Evolutionary conservation across 345 rosid species (phyloP).

Genomic region (Citrus unshiu): DNA sequence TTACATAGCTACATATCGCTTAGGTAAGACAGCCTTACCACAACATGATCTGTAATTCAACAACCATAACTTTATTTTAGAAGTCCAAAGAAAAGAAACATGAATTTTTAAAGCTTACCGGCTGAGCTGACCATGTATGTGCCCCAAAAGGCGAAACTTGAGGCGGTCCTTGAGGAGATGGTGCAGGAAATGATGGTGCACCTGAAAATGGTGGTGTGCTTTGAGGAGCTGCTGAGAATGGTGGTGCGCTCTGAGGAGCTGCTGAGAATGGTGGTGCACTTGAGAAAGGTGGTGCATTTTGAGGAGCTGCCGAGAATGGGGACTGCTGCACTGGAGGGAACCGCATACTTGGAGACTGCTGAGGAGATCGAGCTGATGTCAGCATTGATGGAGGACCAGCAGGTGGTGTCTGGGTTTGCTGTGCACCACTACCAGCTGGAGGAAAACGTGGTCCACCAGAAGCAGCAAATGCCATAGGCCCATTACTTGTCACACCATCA

Average conservation of each 20-base stretch:
- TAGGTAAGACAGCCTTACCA: not conserved
- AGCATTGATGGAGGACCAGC: constrained; percentile 47
- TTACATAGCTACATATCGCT: not conserved
- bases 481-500: constrained; percentile 28
- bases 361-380: constrained; percentile 36
- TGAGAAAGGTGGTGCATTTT: constrained; percentile 45
- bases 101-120: constrained; percentile 25
- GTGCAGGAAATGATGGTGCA: constrained; percentile 39
- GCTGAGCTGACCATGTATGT: constrained; percentile 47
- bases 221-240: constrained; percentile 47
- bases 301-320: constrained; percentile 46
- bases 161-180: constrained; percentile 38
- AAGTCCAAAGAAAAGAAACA: not conserved
- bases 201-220: constrained; percentile 43
- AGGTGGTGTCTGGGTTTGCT: constrained; percentile 30
- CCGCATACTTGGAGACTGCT: constrained; percentile 44
- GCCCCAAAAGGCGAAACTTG: constrained; percentile 60
- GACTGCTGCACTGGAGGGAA: constrained; percentile 42
- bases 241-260: constrained; percentile 41
- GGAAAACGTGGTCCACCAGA: constrained; percentile 43
- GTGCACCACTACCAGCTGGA: constrained; percentile 32
- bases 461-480: constrained; percentile 34
- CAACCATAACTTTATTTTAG: not conserved
- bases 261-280: constrained; percentile 43
- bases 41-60: not conserved